A percentile compares a stretch with the other conserved stretches of the same genome.
Evolutionary conservation across 202 grass and related monocot genomes (phyloP).

Genomic region (Setaria italica): DNA sequence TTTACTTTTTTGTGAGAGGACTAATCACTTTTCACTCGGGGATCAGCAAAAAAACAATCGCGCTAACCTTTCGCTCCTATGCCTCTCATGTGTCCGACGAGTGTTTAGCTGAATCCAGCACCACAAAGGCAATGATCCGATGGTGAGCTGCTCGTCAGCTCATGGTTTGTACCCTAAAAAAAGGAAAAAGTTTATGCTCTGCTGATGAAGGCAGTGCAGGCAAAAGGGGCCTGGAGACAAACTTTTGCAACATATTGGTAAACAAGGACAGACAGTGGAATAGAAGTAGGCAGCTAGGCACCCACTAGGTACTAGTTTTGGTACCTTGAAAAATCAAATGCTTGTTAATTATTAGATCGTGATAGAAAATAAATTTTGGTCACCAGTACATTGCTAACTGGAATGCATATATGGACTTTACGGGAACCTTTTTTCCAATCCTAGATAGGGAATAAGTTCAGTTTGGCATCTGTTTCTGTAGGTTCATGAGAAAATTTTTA

Average conservation of each 20-base stretch:
- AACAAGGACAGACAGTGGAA: conserved; percentile 42
- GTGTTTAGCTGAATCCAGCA: conserved; percentile 40
- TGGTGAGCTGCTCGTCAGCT: conserved; percentile 33
- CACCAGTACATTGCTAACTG: conserved; percentile 21
- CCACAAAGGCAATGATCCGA: conserved; percentile 36
- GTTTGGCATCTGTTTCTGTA: neutral
- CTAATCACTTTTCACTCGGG: conserved; percentile 40
- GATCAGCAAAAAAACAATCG: neutral
- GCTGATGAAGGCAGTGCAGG: conserved; percentile 15
- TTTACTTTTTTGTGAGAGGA: conserved; percentile 14
- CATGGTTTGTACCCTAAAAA: conserved; percentile 1
- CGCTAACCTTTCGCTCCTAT: conserved; percentile 39
- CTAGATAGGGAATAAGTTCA: conserved; percentile 20
- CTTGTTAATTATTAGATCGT: conserved; percentile 45
- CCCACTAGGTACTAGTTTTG: conserved; percentile 10
- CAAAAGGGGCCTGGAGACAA: conserved; percentile 21
- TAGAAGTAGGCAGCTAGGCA: conserved; percentile 38
- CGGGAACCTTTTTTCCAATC: conserved; percentile 8
- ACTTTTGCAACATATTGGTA: conserved; percentile 29
- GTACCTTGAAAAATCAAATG: conserved; percentile 37
- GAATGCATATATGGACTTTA: conserved; percentile 43
- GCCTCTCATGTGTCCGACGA: conserved; percentile 46
- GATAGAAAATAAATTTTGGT: conserved; percentile 14
- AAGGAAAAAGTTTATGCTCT: conserved; percentile 29
- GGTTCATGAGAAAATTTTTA: neutral